Evolutionary conservation across 2,329 filamentous ascomycete genomes (phyloP), one percentile per base, ranked within the genome.

Genomic region (Hymenoscyphus salicellus): DNA sequence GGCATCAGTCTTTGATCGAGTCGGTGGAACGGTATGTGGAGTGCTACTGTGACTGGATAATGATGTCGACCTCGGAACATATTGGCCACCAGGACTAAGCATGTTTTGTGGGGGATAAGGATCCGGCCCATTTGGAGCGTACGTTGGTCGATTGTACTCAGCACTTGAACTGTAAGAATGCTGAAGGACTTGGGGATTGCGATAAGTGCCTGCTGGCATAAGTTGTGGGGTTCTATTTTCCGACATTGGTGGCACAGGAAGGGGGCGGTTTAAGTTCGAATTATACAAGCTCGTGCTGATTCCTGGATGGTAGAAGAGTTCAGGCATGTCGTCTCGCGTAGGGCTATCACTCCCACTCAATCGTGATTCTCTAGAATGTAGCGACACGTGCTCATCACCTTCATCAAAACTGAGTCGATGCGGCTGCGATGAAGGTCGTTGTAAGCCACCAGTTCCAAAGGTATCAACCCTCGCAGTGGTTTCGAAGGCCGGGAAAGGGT

Each of bases 301-400:
- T 46, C 92, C 92, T 20, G 93, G 93, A 72, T 98, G 93, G 76
- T 96, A 99, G 75, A 97, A 97, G 74, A 98, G 88, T 72, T 97
- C 95, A 20, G 90, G 91, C 67, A 92, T 91, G 63, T 93, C 92
- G 55, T 90, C 88, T 68, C 86, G 86, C 41, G 80, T 78, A 0
- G 89, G 87, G 32, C 88, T 91, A 43, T 91, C 88, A 70, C 86
- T 88, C 17, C 77, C 78, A 69, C 64, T 81, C 72, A 63, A 76
- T 74, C 58, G 73, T 69, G 70, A 78, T 72, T 78, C 85, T 63
- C 79, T 84, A 7, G 84, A 82, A 74, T 85, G 77, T 56, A 88
- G 70, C 1, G 84, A 86, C 20, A 83, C 83, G 16, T 82, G 83
- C 76, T 98, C 95, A 70, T 97, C 95, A 1, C 92, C 94, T 75